These are phyloP conservation scores for Apophysomyces sp. DNA, from an alignment of 371 early-diverging fungal species.

Conservation along the genomic window DNA sequence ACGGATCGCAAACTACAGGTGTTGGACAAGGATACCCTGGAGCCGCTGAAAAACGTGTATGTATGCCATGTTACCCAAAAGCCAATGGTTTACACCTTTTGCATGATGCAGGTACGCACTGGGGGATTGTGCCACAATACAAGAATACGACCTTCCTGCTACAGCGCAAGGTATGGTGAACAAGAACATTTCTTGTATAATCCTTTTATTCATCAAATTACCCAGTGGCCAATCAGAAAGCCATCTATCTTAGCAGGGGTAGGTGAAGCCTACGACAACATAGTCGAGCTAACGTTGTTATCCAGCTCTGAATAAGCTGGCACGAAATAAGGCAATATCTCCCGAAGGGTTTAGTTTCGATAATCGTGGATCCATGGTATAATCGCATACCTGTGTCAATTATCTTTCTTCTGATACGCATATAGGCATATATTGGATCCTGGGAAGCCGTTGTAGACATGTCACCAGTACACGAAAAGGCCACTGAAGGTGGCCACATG, in stretches of 20 bases:
- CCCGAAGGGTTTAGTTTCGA: constrained; percentile 28
- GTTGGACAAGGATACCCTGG: constrained; percentile 47
- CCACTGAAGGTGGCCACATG: constrained; percentile 49
- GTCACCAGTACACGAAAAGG: constrained; percentile 38
- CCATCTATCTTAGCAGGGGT: constrained; percentile 58
- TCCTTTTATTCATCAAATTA: background rate
- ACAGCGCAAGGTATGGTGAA: constrained; percentile 65
- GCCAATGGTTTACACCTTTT: background rate
- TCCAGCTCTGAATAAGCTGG: background rate
- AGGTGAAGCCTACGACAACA: background rate
- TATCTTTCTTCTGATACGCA: background rate
- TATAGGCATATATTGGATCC: constrained; percentile 55
- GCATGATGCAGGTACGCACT: constrained; percentile 65
- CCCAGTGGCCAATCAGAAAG: constrained; percentile 78
- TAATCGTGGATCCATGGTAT: constrained; percentile 28
- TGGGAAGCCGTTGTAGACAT: constrained; percentile 59
- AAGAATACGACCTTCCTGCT: constrained; percentile 63
- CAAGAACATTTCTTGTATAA: background rate
- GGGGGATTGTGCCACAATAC: constrained; percentile 80
- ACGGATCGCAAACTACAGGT: constrained; percentile 68
- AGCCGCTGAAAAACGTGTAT: constrained; percentile 44
- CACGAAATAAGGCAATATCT: background rate
- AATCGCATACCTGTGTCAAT: background rate
- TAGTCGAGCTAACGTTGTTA: background rate
- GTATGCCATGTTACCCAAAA: constrained; percentile 1